These are phyloP conservation scores for Daldinia grandis DNA, from an alignment of 495 filamentous ascomycete species.

Conservation along the genomic window DNA sequence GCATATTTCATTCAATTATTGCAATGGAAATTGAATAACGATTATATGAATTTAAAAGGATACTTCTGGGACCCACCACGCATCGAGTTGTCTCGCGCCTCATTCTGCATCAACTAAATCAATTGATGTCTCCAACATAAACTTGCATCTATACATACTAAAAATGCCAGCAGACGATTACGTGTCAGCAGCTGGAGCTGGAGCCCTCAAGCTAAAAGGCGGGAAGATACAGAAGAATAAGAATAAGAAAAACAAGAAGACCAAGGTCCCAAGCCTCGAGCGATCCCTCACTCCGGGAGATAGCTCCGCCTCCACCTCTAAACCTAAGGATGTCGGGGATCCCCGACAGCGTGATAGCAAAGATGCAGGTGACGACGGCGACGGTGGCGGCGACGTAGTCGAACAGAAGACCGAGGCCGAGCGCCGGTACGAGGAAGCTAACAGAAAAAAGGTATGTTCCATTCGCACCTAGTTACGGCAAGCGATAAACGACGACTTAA, in stretches of 20 bases:
- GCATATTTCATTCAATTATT: neutral
- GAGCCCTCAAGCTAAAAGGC: conserved; percentile 84
- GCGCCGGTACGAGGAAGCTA: conserved; percentile 77
- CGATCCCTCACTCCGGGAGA: conserved; percentile 46
- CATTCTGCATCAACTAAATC: neutral
- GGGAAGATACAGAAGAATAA: conserved; percentile 66
- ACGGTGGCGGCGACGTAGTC: conserved; percentile 33
- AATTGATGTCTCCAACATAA: neutral
- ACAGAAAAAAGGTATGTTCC: conserved; percentile 75
- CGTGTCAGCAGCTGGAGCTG: conserved; percentile 66
- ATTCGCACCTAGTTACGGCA: neutral
- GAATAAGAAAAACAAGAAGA: conserved; percentile 67
- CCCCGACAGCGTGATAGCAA: conserved; percentile 24
- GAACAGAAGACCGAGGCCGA: conserved; percentile 85
- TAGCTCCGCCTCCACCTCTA: conserved; percentile 8
- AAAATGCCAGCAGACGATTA: conserved; percentile 75
- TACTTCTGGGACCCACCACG: too few relatives aligned
- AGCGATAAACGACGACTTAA: neutral
- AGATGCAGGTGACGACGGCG: conserved; percentile 33
- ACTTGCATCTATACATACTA: neutral
- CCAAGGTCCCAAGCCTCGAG: conserved; percentile 49
- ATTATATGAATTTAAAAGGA: neutral
- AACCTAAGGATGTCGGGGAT: conserved; percentile 28
- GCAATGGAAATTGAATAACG: neutral
- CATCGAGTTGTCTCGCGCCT: neutral